Base-by-base conservation (phyloP, 371 early-diverging fungal genomes). In the Blastocladiella emersonii region DNA sequence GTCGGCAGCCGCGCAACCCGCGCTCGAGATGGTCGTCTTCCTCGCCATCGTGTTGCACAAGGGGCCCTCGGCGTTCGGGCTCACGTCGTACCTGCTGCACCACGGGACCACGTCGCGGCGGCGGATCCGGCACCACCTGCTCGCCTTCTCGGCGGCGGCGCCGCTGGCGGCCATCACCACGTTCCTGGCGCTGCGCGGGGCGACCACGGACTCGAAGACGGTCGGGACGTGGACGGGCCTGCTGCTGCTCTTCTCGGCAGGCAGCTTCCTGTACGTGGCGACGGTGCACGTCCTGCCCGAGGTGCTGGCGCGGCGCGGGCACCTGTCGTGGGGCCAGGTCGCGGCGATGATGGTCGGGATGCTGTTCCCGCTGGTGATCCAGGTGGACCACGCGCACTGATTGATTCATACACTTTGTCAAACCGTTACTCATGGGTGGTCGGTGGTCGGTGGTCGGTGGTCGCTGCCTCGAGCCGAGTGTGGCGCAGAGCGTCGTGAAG, bases 31-130 rank as follows among this genome's bases (percentile, higher is more conserved):
- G 61, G 84, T 93, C 12, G 89, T 96, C 7, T 96, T 95, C 67
- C 64, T 93, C 35, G 97, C 97, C n/a, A 89, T 96, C 64, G 85
- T 94, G 82, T 79, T 96, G 36, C 97, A 96, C 81, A 96, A 96
- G 72, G 94, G 91, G 2, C 95, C 97, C 4, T 84, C 92, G 2
- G 91, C 95, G 0, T 92, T 96, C 75, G 95, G 92, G 0, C 78
- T 94, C 15, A 79, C 88, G 19, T 89, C 92, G 2, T 85, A 89
- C 21, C 74, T 95, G 34, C 73, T 94, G 63, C 79, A 80, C 63
- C 85, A 82, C 57, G 89, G 91, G 15, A 27, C 27, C 32, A 64
- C 73, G 36, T 69, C 84, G 1, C 73, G 85, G 43, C 71, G 78
- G 15, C 74, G 74, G 45, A 81, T 93, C 23, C 82, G 87, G 19